Evolutionary conservation across 257 asterid species (phyloP).

Genomic region (Asclepias syriaca): DNA sequence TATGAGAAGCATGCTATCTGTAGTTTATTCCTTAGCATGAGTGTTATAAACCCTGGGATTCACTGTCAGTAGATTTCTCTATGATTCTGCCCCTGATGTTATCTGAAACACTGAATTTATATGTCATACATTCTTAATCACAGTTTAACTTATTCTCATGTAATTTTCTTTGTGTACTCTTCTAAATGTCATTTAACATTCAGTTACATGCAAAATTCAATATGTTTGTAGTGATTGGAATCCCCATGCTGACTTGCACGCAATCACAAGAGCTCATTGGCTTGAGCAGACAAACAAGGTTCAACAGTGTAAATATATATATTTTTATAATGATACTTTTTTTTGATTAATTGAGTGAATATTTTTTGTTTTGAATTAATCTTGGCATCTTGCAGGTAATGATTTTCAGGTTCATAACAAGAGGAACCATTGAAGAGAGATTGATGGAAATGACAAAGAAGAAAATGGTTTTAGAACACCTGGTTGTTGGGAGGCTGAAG

Average conservation of each 20-base stretch:
- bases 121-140: too few relatives aligned
- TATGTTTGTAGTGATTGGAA: conserved; percentile 88
- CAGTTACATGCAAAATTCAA: neutral
- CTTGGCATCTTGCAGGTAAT: conserved; percentile 57
- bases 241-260: conserved; percentile 99
- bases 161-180: neutral
- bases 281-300: conserved; percentile 98
- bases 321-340: too few relatives aligned
- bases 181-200: conserved; percentile 3
- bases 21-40: too few relatives aligned
- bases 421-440: conserved; percentile 97
- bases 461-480: conserved; percentile 98
- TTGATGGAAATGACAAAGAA: conserved; percentile 99
- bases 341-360: conserved; percentile 11
- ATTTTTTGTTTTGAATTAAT: conserved; percentile 16
- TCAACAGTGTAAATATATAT: neutral
- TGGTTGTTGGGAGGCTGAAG: conserved; percentile 94
- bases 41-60: too few relatives aligned
- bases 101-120: neutral
- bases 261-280: conserved; percentile 99
- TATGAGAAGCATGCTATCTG: too few relatives aligned
- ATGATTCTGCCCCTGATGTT: neutral
- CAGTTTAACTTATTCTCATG: neutral
- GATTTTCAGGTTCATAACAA: conserved; percentile 79
- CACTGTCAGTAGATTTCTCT: too few relatives aligned